A percentile compares a stretch with the other conserved stretches of the same genome.
phyloP scores from a whole-genome alignment of 306 rosid species.

The Acacia crassicarpa region DNA sequence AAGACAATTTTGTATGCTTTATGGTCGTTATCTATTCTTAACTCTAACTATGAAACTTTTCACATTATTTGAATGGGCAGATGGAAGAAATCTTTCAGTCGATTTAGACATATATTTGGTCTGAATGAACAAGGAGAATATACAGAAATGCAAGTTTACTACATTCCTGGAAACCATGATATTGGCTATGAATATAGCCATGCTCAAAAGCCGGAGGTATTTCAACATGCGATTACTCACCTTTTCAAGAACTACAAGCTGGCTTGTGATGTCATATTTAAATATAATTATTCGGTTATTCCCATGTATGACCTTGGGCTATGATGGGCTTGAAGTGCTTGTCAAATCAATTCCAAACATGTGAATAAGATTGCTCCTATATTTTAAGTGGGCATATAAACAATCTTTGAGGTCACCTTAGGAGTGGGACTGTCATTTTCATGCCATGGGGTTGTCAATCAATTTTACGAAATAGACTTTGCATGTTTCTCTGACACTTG shows the following conservation, averaged over 20 bases:
- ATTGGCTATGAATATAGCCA: conserved; percentile 66
- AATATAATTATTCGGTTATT: background rate
- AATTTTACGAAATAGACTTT: conserved; percentile 3
- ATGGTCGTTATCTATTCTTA: conserved; percentile 12
- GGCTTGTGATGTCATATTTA: background rate
- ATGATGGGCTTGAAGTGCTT: conserved; percentile 1
- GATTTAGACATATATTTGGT: conserved; percentile 68
- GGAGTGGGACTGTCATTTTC: conserved; percentile 13
- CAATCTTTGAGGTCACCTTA: conserved; percentile 9
- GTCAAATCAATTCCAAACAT: conserved; percentile 15
- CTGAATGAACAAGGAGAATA: conserved; percentile 51
- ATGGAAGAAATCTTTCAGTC: conserved; percentile 73
- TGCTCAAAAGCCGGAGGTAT: conserved; percentile 60
- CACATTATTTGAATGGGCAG: conserved; percentile 46
- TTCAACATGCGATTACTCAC: conserved; percentile 11
- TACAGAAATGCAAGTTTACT: conserved; percentile 47
- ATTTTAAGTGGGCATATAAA: background rate
- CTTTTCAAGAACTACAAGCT: conserved; percentile 16
- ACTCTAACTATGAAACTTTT: conserved; percentile 29
- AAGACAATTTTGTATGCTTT: conserved; percentile 11
- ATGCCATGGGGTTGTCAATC: background rate
- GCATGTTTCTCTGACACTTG: background rate
- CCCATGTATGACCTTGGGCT: background rate
- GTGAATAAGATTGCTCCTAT: conserved; percentile 19
- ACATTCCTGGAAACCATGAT: conserved; percentile 84